phyloP scores from a whole-genome alignment of 768 basidiomycete species.

The Suillus americanus region DNA sequence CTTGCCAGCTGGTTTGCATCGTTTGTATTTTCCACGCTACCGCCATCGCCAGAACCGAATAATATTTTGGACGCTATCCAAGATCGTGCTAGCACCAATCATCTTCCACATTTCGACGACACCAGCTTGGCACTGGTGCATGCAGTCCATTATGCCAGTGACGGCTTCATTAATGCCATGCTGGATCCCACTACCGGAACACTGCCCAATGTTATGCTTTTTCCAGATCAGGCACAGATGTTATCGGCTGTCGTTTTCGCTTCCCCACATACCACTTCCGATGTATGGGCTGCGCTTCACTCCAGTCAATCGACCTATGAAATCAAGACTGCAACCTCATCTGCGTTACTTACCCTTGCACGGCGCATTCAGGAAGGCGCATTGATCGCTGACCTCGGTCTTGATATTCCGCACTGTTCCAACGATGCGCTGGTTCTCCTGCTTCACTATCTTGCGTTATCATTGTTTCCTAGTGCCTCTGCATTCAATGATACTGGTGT shows the following conservation, averaged over 20 bases:
- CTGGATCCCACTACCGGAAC: constrained; percentile 35
- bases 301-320: constrained; percentile 26
- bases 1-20: constrained; percentile 38
- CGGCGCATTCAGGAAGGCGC: constrained; percentile 40
- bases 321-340: constrained; percentile 35
- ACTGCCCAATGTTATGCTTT: constrained; percentile 41
- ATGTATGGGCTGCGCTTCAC: constrained; percentile 19
- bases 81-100: constrained; percentile 20
- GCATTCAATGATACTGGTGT: constrained; percentile 54
- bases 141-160: constrained; percentile 34
- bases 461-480: constrained; percentile 43
- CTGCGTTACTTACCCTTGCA: constrained; percentile 45
- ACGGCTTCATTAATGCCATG: constrained; percentile 32
- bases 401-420: constrained; percentile 28
- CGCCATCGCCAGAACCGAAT: constrained; percentile 19
- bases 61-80: constrained; percentile 21
- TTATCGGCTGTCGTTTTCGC: constrained; percentile 39
- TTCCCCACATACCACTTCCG: constrained; percentile 23
- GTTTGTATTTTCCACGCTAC: constrained; percentile 27
- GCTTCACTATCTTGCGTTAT: constrained; percentile 48
- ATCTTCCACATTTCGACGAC: constrained; percentile 26
- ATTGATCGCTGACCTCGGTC: constrained; percentile 22
- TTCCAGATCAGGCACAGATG: constrained; percentile 39
- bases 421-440: constrained; percentile 40
- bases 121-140: constrained; percentile 37